A percentile compares a stretch with the other conserved stretches of the same genome.
Conservation (phyloP, 1,284 basidiomycete species). For the Leccinum solheimii region DNA sequence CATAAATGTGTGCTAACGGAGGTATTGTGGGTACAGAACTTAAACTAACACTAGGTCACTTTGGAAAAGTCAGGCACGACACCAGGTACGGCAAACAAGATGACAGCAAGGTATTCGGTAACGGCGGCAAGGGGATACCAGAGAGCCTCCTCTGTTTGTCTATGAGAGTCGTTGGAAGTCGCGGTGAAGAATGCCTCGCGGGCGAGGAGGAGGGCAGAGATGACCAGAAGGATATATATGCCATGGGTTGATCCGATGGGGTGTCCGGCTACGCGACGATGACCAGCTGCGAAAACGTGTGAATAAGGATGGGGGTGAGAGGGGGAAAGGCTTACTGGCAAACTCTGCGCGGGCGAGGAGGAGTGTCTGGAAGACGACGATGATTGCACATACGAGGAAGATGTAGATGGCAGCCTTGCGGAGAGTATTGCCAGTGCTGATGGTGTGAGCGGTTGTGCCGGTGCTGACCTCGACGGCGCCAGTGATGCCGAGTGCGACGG, state of each 20-base stretch:
- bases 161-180: slow-evolving; percentile 29
- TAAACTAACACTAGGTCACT: neutral
- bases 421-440: slow-evolving; percentile 26
- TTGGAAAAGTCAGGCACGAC: slow-evolving; percentile 37
- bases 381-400: slow-evolving; percentile 44
- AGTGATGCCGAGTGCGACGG: slow-evolving; percentile 42
- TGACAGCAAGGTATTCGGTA: slow-evolving; percentile 45
- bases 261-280: slow-evolving; percentile 18
- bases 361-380: slow-evolving; percentile 36
- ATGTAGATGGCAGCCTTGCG: slow-evolving; percentile 42
- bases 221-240: slow-evolving; percentile 37
- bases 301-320: neutral
- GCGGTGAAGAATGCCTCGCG: slow-evolving; percentile 45
- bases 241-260: slow-evolving; percentile 35
- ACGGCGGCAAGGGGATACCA: slow-evolving; percentile 50
- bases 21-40: neutral
- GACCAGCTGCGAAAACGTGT: slow-evolving; percentile 9
- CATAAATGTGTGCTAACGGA: slow-evolving; percentile 6
- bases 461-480: slow-evolving; percentile 26
- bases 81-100: slow-evolving; percentile 42
- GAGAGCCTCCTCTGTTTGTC: slow-evolving; percentile 45
- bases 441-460: neutral
- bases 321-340: slow-evolving; percentile 9
- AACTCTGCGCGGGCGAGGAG: slow-evolving; percentile 33
- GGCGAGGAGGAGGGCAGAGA: slow-evolving; percentile 41